A percentile compares a stretch with the other conserved stretches of the same genome.
phyloP scores from a whole-genome alignment of 768 basidiomycete genomes.

The Gelatoporia subvermispora region DNA sequence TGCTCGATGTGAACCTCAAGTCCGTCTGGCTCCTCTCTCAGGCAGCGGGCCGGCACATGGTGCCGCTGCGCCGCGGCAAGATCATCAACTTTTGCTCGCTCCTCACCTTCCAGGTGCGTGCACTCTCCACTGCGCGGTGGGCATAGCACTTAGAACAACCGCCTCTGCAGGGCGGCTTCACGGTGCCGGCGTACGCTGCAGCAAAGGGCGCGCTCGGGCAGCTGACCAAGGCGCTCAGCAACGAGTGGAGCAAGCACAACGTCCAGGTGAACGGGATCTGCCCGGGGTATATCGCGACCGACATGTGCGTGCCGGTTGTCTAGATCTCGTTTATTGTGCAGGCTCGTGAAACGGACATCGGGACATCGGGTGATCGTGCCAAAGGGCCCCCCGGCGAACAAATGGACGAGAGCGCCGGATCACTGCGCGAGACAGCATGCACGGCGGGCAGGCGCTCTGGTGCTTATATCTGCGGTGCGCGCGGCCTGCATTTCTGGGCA shows the following conservation, averaged over 20 bases:
- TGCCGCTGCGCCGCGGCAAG: conserved; percentile 63
- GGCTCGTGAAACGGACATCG: no score
- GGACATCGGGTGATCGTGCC: no score
- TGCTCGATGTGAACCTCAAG: conserved; percentile 84
- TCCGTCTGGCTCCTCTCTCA: conserved; percentile 80
- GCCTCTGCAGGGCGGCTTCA: conserved; percentile 47
- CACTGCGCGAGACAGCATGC: no score
- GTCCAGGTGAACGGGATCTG: conserved; percentile 87
- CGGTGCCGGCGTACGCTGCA: conserved; percentile 86
- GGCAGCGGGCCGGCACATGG: conserved; percentile 89
- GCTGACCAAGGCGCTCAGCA: conserved; percentile 84
- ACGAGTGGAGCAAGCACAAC: conserved; percentile 88
- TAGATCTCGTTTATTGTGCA: no score
- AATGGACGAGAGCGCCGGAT: no score
- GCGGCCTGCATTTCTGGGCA: no score
- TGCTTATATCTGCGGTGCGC: no score
- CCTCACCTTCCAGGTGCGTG: conserved; percentile 32
- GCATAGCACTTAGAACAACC: not conserved
- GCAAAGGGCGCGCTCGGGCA: conserved; percentile 86
- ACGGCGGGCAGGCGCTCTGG: no score
- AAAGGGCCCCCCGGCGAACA: no score
- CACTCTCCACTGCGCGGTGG: not conserved
- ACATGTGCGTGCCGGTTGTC: conserved; percentile 53
- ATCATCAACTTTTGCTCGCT: conserved; percentile 66
- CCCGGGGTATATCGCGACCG: conserved; percentile 86